Evolutionary conservation across 2,329 filamentous ascomycete species (phyloP).

Genomic region (Periconia sp.): DNA sequence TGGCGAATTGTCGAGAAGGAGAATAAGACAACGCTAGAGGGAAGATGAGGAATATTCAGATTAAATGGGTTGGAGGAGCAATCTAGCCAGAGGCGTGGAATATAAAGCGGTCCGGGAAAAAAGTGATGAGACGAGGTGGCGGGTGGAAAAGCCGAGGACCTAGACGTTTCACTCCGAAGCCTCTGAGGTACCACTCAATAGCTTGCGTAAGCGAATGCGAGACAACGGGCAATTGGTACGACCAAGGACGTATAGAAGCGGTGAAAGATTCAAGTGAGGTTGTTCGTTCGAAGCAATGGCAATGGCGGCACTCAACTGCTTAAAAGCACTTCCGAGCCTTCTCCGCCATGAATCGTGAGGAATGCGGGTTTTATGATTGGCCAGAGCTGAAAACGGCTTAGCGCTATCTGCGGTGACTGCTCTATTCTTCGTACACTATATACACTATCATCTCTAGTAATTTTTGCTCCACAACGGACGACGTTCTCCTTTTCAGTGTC

Average conservation of each 20-base stretch:
- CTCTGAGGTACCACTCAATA: not conserved
- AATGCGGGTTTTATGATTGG: too few relatives aligned
- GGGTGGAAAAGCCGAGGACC: slow-evolving; percentile 9
- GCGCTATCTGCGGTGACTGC: too few relatives aligned
- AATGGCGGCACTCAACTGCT: not conserved
- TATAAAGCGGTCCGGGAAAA: not conserved
- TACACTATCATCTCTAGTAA: too few relatives aligned
- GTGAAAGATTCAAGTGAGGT: too few relatives aligned
- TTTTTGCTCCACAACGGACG: too few relatives aligned
- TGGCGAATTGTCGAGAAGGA: slow-evolving; percentile 24
- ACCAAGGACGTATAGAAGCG: too few relatives aligned
- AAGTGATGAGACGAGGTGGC: slow-evolving; percentile 6
- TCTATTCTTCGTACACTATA: too few relatives aligned
- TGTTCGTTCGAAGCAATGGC: too few relatives aligned
- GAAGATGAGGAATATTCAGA: slow-evolving; percentile 3
- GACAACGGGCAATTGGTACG: not conserved
- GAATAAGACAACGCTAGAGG: not conserved
- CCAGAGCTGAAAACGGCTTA: too few relatives aligned
- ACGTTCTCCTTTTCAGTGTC: too few relatives aligned
- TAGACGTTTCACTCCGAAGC: slow-evolving; percentile 8
- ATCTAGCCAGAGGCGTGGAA: slow-evolving; percentile 3
- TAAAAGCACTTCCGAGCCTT: slow-evolving; percentile 7
- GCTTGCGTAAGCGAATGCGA: not conserved
- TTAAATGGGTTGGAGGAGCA: slow-evolving; percentile 2
- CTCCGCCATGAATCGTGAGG: slow-evolving; percentile 4